Evolutionary conservation across 805 yeast species (phyloP).

Genomic region (Nakazawaea peltata): DNA sequence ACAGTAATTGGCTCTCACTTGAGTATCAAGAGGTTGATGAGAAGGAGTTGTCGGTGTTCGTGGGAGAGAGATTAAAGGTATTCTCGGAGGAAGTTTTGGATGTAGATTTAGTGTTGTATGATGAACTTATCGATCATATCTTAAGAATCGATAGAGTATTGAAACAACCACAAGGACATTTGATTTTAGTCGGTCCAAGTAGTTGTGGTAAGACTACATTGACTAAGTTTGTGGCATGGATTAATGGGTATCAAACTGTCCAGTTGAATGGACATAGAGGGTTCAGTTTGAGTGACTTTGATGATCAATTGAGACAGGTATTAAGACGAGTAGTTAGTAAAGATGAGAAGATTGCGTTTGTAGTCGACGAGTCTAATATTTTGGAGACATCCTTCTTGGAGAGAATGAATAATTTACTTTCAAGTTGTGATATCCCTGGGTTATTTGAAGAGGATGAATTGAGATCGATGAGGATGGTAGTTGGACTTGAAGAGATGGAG

Average conservation of each 20-base stretch:
- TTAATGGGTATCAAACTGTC: slow-evolving; percentile 61
- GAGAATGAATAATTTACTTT: slow-evolving; percentile 86
- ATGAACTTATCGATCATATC: slow-evolving; percentile 65
- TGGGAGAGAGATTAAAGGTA: slow-evolving; percentile 53
- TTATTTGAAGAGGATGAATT: slow-evolving; percentile 72
- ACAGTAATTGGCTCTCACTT: slow-evolving; percentile 67
- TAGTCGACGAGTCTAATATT: slow-evolving; percentile 76
- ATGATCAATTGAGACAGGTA: slow-evolving; percentile 46
- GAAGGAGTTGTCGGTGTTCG: slow-evolving; percentile 41
- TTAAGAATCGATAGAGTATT: slow-evolving; percentile 76
- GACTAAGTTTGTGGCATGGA: slow-evolving; percentile 83
- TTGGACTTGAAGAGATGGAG: slow-evolving; percentile 58
- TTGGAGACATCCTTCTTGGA: slow-evolving; percentile 75
- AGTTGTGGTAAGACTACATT: slow-evolving; percentile 77
- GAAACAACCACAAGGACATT: slow-evolving; percentile 82
- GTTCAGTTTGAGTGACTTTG: slow-evolving; percentile 60
- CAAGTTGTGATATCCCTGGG: slow-evolving; percentile 91
- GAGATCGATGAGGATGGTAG: slow-evolving; percentile 38
- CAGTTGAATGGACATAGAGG: slow-evolving; percentile 49
- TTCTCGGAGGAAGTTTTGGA: slow-evolving; percentile 77
- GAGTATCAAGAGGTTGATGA: slow-evolving; percentile 49
- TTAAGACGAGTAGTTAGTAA: slow-evolving; percentile 40
- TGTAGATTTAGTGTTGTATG: slow-evolving; percentile 51
- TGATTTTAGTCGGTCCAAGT: slow-evolving; percentile 76
- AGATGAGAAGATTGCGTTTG: slow-evolving; percentile 59